A percentile compares a stretch with the other conserved stretches of the same genome.
Evolutionary conservation across 768 basidiomycete species (phyloP).

Genomic region (Podaxis mareebaensis): DNA sequence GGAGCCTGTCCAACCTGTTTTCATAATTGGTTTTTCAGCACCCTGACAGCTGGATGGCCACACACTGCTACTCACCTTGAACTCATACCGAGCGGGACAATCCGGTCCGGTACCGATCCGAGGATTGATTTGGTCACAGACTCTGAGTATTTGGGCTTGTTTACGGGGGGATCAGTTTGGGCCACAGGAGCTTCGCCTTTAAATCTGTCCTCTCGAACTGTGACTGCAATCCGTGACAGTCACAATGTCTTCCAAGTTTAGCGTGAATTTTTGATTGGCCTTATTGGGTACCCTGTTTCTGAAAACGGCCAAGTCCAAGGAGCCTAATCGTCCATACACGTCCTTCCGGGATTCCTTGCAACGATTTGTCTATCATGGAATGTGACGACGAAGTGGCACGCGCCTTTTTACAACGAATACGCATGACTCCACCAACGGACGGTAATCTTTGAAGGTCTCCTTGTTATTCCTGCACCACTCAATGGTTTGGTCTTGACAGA

Average conservation of each 20-base stretch:
- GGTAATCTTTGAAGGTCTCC: constrained; percentile 3
- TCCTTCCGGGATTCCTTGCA: neutral
- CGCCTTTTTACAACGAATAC: constrained; percentile 5
- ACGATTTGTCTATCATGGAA: neutral
- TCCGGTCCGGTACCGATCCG: constrained; percentile 49
- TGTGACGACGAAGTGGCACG: neutral
- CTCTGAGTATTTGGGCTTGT: constrained; percentile 43
- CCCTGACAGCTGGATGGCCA: neutral
- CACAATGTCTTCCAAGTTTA: constrained; percentile 30
- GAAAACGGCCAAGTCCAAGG: constrained; percentile 14
- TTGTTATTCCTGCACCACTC: neutral
- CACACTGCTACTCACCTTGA: constrained; percentile 53
- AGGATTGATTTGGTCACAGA: constrained; percentile 25
- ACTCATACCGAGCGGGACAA: constrained; percentile 66
- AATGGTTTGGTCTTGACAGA: constrained; percentile 7
- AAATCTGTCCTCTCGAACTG: constrained; percentile 56
- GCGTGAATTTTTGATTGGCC: constrained; percentile 19
- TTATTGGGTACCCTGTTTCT: constrained; percentile 16
- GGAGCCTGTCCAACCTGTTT: constrained; percentile 91
- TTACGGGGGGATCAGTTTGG: constrained; percentile 57
- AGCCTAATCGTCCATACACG: neutral
- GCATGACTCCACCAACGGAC: neutral
- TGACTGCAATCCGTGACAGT: constrained; percentile 42
- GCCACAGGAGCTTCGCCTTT: constrained; percentile 50
- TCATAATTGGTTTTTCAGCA: neutral